Evolutionary conservation across 2,329 filamentous ascomycete species (phyloP), one percentile per base, ranked within the genome.

Genomic region (Stagonosporopsis tanaceti): DNA sequence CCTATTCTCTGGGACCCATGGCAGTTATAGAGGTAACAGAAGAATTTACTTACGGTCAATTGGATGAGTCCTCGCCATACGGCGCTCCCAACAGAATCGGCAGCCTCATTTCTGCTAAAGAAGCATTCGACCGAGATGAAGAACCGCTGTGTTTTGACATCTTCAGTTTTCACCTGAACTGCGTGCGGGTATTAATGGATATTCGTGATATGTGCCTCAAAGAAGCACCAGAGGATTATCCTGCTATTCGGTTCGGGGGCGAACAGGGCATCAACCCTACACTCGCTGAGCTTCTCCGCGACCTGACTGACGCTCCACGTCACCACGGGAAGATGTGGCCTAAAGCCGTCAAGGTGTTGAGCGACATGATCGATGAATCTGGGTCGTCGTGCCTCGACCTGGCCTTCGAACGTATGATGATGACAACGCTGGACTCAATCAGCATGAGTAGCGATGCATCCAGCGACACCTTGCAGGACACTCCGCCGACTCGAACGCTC

Each of bases 141-240:
- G 46, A 57, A 24, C 35, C 54, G 11, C 38, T 59, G 8, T 14
- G 15, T 14, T 64, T 64, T 35, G 39, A 62, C 39, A 46, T 54
- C 1, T 40, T 59, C 15, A 39, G 17, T 2, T 27, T 64, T 6
- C 37, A 56, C 30, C 6, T 44, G 15, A 44, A 27, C 7, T 62
- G 60, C 22, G 9, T 15, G 7, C n/a, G 28, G 11, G 41, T 64
- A 9, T 28, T 64, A 6, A 32, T 15, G 6, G 39, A 15, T 15
- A 55, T 64, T 22, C 59, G 61, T 11, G 25, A 35, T 5, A 15
- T 46, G 1, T 61, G 55, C 46, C 39, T 61, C 24, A 22, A 46
- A 20, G 27, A 51, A 17, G 52, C 58, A 32, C 61, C 61, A 1
- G 27, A 53, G 0, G 58, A 61, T 11, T 63, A 63, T 27, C 55